phyloP scores from a whole-genome alignment of 2,329 filamentous ascomycete genomes.

The Amylocarpus encephaloides region DNA sequence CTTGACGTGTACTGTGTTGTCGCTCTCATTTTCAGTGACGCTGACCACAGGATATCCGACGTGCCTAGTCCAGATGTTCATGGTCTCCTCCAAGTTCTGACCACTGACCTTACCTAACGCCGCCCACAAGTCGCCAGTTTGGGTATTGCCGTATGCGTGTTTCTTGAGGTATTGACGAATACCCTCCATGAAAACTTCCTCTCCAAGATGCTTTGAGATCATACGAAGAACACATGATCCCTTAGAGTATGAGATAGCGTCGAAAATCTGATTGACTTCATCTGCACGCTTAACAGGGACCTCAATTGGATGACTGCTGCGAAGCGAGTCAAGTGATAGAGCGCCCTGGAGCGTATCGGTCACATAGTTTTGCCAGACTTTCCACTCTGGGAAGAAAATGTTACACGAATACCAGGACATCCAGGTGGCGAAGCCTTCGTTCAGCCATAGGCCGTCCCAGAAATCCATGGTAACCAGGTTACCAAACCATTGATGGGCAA shows the following conservation, averaged over 20 bases:
- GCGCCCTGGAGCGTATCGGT: conserved; percentile 87
- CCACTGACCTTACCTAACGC: conserved; percentile 83
- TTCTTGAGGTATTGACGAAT: conserved; percentile 88
- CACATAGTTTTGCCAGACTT: conserved; percentile 94
- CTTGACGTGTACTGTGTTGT: conserved; percentile 75
- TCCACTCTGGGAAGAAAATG: conserved; percentile 95
- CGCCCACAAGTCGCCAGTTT: conserved; percentile 85
- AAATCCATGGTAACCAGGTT: conserved; percentile 98
- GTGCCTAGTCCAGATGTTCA: conserved; percentile 96
- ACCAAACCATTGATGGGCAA: conserved; percentile 97
- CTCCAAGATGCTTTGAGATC: conserved; percentile 92
- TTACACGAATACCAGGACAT: conserved; percentile 96
- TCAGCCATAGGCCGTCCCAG: conserved; percentile 96
- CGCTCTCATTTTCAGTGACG: conserved; percentile 67
- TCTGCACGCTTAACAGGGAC: conserved; percentile 92
- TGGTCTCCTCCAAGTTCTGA: conserved; percentile 82
- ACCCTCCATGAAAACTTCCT: conserved; percentile 88
- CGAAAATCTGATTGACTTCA: conserved; percentile 97
- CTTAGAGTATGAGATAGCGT: conserved; percentile 96
- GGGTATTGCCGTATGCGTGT: conserved; percentile 93
- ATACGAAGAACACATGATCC: conserved; percentile 93
- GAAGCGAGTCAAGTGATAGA: conserved; percentile 78
- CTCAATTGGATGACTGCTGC: conserved; percentile 94
- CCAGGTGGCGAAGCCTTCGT: conserved; percentile 87
- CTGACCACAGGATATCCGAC: conserved; percentile 88